Conservation (phyloP, 2,329 filamentous ascomycete species). For the Sporothrix luriei region DNA sequence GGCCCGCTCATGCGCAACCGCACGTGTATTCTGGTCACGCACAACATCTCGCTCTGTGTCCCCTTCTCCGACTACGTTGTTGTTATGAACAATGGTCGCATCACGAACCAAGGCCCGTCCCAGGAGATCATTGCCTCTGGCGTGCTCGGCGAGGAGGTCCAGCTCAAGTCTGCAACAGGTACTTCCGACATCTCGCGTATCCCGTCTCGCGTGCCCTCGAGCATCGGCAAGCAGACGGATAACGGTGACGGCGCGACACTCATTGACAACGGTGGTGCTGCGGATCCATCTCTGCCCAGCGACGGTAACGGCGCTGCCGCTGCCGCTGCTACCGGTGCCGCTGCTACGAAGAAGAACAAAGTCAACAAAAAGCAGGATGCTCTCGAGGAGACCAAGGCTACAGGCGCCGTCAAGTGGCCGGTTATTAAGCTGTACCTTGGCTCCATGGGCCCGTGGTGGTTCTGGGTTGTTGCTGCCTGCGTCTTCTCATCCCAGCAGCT, state of each 20-base stretch:
- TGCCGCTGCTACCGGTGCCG: constrained; percentile 48
- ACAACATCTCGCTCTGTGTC: constrained; percentile 87
- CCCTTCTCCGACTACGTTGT: constrained; percentile 80
- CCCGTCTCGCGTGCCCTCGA: constrained; percentile 77
- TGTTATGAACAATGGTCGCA: constrained; percentile 81
- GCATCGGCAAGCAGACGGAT: constrained; percentile 66
- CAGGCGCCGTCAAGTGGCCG: constrained; percentile 82
- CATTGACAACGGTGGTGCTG: constrained; percentile 54
- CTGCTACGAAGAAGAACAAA: constrained; percentile 65
- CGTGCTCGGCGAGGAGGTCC: constrained; percentile 81
- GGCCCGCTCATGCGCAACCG: constrained; percentile 85
- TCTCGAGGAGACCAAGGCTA: constrained; percentile 76
- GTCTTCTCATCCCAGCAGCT: constrained; percentile 84
- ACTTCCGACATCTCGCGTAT: constrained; percentile 72
- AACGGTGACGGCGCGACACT: constrained; percentile 58
- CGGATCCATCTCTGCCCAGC: constrained; percentile 51
- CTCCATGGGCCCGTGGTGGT: constrained; percentile 96
- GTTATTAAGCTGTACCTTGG: constrained; percentile 83
- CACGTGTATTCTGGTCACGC: constrained; percentile 93
- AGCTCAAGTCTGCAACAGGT: constrained; percentile 67
- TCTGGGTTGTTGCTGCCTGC: constrained; percentile 75
- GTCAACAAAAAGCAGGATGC: constrained; percentile 54
- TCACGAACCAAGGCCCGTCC: constrained; percentile 74
- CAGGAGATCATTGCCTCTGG: constrained; percentile 82
- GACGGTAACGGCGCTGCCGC: constrained; percentile 43